Evolutionary conservation across 352 stramenopile species (phyloP).

Genomic region (Phytopythium montanum): DNA sequence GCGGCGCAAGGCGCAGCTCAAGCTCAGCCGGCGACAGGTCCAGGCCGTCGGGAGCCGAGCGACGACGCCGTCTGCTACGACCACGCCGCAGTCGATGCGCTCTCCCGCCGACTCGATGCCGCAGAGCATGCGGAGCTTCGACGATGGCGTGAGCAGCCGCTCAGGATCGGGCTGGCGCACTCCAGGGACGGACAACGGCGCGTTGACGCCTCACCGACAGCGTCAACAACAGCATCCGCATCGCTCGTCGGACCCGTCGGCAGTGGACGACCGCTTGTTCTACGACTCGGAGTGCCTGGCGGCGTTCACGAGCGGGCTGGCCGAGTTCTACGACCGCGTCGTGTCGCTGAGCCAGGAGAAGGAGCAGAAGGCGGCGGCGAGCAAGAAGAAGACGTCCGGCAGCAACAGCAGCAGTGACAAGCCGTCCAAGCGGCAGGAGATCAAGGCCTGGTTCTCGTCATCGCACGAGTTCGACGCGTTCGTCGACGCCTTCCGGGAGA

Average conservation of each 20-base stretch:
- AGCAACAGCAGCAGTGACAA: slow-evolving; percentile 34
- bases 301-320: slow-evolving; percentile 48
- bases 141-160: slow-evolving; percentile 38
- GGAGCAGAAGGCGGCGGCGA: slow-evolving; percentile 42
- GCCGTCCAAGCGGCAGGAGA: slow-evolving; percentile 73
- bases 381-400: slow-evolving; percentile 41
- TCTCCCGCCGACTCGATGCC: slow-evolving; percentile 29
- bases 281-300: slow-evolving; percentile 60
- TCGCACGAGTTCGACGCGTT: slow-evolving; percentile 81
- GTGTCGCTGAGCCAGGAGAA: slow-evolving; percentile 50
- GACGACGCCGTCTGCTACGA: slow-evolving; percentile 30
- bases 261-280: slow-evolving; percentile 44
- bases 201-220: not conserved
- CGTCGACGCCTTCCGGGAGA: slow-evolving; percentile 65
- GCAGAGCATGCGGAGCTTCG: slow-evolving; percentile 27
- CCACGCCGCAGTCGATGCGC: slow-evolving; percentile 21
- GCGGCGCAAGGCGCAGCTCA: slow-evolving; percentile 56
- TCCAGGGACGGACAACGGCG: slow-evolving; percentile 2
- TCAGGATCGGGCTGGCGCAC: slow-evolving; percentile 33
- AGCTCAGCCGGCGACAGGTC: slow-evolving; percentile 30
- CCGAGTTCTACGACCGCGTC: slow-evolving; percentile 71
- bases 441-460: slow-evolving; percentile 84
- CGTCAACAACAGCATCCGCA: slow-evolving; percentile 1
- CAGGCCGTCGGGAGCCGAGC: slow-evolving; percentile 25
- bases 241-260: slow-evolving; percentile 14